Percentiles rank a stretch among this genome's conserved stretches.
These are phyloP conservation scores for Asterochloris sp. DNA, from an alignment of 139 green algal genomes.

Conservation along the genomic window DNA sequence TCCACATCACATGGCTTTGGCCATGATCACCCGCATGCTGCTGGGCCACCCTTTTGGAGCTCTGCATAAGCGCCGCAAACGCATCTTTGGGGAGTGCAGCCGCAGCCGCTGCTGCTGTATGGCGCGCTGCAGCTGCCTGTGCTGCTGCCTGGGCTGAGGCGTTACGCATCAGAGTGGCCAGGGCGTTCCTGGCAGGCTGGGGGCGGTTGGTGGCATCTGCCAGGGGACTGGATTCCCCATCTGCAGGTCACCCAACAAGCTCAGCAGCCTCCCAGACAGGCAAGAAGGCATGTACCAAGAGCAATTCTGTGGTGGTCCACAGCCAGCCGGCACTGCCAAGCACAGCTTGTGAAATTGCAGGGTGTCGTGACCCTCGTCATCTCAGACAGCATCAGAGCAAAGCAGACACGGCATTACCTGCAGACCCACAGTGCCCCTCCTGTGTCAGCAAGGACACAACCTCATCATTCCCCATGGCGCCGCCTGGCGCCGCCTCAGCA, in stretches of 20 bases:
- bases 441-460: too few species aligned
- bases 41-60: background rate
- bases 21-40: background rate
- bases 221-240: background rate
- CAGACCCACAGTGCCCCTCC: too few species aligned
- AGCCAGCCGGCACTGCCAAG: too few species aligned
- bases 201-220: background rate
- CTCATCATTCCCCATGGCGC: too few species aligned
- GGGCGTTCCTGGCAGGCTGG: background rate
- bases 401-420: too few species aligned
- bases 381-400: too few species aligned
- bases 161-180: background rate
- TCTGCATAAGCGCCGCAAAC: constrained; percentile 6
- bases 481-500: too few species aligned
- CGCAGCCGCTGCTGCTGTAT: background rate
- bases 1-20: background rate
- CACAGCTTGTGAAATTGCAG: too few species aligned
- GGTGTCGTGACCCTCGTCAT: too few species aligned
- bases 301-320: too few species aligned
- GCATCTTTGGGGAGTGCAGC: background rate
- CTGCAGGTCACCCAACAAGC: background rate
- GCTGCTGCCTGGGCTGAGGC: background rate
- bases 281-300: too few species aligned
- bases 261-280: background rate
- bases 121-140: background rate